Percentiles rank a stretch among this genome's conserved stretches.
phyloP scores from a whole-genome alignment of 768 basidiomycete species.

The Tylopilus cervinicoccineus region DNA sequence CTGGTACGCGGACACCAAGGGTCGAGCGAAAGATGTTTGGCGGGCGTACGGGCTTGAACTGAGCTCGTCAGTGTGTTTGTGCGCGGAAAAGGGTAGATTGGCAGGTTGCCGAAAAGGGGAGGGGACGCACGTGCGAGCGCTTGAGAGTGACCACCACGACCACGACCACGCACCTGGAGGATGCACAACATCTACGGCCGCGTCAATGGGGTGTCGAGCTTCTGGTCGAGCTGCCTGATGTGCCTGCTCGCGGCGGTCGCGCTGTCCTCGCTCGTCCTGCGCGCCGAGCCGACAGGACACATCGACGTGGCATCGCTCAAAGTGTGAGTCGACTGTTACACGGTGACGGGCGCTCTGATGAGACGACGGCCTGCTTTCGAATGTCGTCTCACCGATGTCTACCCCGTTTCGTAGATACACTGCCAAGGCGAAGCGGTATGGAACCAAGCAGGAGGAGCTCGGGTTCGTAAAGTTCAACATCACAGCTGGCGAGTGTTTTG shows the following conservation, averaged over 20 bases:
- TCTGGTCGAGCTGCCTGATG: constrained; percentile 75
- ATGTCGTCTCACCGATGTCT: constrained; percentile 10
- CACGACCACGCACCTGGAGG: too few relatives aligned
- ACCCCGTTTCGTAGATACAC: constrained; percentile 36
- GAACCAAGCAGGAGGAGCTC: constrained; percentile 64
- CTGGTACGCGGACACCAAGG: constrained; percentile 9
- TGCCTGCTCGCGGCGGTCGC: constrained; percentile 66
- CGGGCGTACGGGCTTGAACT: too few relatives aligned
- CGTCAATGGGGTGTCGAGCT: constrained; percentile 68
- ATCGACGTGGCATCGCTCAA: constrained; percentile 63
- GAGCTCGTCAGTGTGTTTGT: background rate
- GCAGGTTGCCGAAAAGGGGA: background rate
- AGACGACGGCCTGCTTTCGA: too few relatives aligned
- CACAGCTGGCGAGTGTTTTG: constrained; percentile 57
- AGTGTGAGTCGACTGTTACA: too few relatives aligned
- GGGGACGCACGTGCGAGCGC: background rate
- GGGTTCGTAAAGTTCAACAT: constrained; percentile 81
- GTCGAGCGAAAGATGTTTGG: constrained; percentile 6
- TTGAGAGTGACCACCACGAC: too few relatives aligned
- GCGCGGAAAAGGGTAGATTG: background rate
- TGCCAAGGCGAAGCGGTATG: constrained; percentile 50
- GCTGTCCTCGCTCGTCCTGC: constrained; percentile 66
- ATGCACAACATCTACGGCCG: constrained; percentile 75
- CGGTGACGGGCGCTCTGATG: too few relatives aligned
- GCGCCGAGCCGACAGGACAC: constrained; percentile 51